Base-by-base conservation (phyloP, 192 early-diverging fungal species). In the Coemansia interrupta region DNA sequence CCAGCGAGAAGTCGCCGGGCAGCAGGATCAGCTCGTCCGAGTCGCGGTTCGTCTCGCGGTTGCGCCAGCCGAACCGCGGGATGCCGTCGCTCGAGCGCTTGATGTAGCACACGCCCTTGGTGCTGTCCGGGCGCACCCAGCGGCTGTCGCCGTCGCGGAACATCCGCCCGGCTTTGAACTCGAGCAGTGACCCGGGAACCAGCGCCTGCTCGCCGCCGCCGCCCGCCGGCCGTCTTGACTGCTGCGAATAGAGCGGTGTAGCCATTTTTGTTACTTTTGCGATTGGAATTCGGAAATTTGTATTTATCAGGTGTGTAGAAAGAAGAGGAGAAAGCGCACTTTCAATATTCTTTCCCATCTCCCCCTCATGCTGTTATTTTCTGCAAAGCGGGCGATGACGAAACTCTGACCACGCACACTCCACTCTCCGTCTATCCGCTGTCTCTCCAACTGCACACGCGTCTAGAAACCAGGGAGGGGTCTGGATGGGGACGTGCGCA, bases 21-120 rank as follows among this genome's bases (percentile, higher is more conserved):
- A 93, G 87, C 45, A 91, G 80, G 30, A 89, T 88, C 24, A 90
- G 75, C 64, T 89, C 87, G 67, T 83, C 87, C 40, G 82, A 79
- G 15, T 67, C 66, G 10, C 41, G 38, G 30, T 78, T 69, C 12
- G 79, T 80, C 52, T 75, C 74, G 43, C 85, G 79, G 30, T 90
- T 87, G 54, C 86, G 88, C 92, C 92, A 94, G 62, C 81, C 88
- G 45, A 94, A 89, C 56, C 89, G 89, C 67, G 90, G 63, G 18
- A 92, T 66, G 19, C 81, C 83, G 46, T 91, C 89, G n/a, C 89
- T 86, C 9, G 77, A 77, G 61, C 68, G 56, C 13, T 58, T 60
- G 19, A 77, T 28, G 19, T 54, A 70, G 49, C 70, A 65, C 9
- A 70, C 8, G 20, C 92, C 92, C 58, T 88, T 88, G 19, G 87